A percentile compares a stretch with the other conserved stretches of the same genome.
Conservation (phyloP, 169 alveolate species). For the Sarcocystis neurona region DNA sequence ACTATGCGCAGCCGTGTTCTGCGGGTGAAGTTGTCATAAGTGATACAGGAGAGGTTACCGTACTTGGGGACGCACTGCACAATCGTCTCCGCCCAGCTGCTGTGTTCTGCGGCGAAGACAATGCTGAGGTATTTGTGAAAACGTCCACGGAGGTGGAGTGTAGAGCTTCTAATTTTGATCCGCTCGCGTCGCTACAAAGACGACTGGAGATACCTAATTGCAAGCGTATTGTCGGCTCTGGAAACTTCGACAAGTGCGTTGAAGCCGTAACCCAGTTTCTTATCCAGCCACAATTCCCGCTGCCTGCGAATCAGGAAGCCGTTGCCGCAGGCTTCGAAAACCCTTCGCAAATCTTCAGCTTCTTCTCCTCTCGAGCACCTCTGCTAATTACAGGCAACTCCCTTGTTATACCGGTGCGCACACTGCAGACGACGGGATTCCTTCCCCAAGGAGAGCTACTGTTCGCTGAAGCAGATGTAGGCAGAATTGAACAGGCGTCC, state of each 20-base stretch:
- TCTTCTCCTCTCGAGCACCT: constrained; percentile 16
- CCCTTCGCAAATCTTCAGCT: constrained; percentile 17
- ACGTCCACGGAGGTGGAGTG: constrained; percentile 9
- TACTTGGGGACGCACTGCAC: neutral
- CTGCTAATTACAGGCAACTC: constrained; percentile 32
- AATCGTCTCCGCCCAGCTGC: constrained; percentile 20
- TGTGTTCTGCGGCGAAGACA: neutral
- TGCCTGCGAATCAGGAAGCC: constrained; percentile 50
- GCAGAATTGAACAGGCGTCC: too few species aligned
- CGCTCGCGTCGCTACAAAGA: constrained; percentile 6
- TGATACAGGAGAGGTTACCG: constrained; percentile 5
- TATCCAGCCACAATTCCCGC: constrained; percentile 18
- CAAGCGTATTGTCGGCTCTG: constrained; percentile 32
- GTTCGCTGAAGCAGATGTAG: too few species aligned
- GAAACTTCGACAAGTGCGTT: constrained; percentile 39
- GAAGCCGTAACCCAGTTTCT: neutral
- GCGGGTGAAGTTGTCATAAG: constrained; percentile 13
- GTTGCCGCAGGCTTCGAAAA: constrained; percentile 40
- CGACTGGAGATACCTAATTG: constrained; percentile 26
- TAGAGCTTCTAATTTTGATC: neutral
- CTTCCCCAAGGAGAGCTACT: too few species aligned
- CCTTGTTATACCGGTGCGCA: neutral
- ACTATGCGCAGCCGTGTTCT: constrained; percentile 28
- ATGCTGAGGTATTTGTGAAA: neutral
- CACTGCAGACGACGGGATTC: neutral